phyloP scores from a whole-genome alignment of 305 asterid genomes.

The Fraxinus latifolia region DNA sequence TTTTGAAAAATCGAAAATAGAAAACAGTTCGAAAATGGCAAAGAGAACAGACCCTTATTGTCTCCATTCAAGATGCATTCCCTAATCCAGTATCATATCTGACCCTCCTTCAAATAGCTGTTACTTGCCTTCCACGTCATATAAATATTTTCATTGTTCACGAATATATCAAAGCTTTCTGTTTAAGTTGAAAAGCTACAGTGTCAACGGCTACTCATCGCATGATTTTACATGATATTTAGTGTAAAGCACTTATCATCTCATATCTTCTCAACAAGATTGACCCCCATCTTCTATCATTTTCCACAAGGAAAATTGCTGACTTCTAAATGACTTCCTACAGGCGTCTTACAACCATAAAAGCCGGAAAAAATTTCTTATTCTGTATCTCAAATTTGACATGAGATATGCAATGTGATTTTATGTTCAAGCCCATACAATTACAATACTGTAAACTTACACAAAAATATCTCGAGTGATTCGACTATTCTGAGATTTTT shows the following conservation, averaged over 20 bases:
- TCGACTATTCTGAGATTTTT: neutral
- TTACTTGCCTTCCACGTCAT: neutral
- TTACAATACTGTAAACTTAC: neutral
- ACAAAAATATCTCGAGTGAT: neutral
- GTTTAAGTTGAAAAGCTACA: neutral
- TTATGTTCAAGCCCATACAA: neutral
- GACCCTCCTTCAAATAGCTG: neutral
- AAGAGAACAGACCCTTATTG: neutral
- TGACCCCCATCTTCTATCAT: neutral
- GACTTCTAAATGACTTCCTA: neutral
- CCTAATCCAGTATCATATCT: neutral
- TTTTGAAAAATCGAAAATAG: no score
- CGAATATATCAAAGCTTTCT: neutral
- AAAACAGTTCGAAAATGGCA: no score
- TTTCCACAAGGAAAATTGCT: neutral
- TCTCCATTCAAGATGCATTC: neutral
- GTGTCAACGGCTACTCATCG: neutral
- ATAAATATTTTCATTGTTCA: neutral
- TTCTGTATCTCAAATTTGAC: neutral
- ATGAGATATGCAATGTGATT: neutral
- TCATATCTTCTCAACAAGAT: neutral
- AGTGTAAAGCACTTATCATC: neutral
- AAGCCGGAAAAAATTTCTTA: neutral
- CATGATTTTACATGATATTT: neutral
- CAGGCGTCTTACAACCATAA: neutral